phyloP scores from a whole-genome alignment of 176 grass and related monocot genomes.

The Hordeum vulgare region DNA sequence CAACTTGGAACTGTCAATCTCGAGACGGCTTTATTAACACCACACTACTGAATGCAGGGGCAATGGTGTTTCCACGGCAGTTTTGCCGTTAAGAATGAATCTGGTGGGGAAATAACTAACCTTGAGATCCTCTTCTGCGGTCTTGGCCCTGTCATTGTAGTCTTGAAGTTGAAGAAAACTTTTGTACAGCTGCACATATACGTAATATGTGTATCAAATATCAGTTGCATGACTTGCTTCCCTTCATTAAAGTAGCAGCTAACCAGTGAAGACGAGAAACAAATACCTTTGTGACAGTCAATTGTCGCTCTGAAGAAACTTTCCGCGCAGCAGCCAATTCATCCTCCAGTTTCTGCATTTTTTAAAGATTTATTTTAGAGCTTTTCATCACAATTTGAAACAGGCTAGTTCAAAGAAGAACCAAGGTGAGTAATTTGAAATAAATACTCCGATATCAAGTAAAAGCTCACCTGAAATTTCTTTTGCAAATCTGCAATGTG shows the following conservation, averaged over 20 bases:
- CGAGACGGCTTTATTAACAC: background rate
- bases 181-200: slow-evolving; percentile 56
- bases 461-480: slow-evolving; percentile 51
- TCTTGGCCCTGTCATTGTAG: slow-evolving; percentile 60
- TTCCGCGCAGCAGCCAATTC: slow-evolving; percentile 46
- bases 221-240: background rate
- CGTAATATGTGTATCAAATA: background rate
- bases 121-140: slow-evolving; percentile 63
- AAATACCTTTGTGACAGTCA: slow-evolving; percentile 47
- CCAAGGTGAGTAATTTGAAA: background rate
- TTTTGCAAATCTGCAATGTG: slow-evolving; percentile 56
- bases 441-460: slow-evolving; percentile 8
- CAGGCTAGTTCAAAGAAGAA: background rate
- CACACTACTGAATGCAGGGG: background rate
- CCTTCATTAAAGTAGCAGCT: slow-evolving; percentile 9
- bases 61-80: background rate
- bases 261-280: background rate
- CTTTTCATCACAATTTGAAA: background rate
- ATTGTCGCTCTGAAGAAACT: slow-evolving; percentile 59
- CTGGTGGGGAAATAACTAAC: slow-evolving; percentile 23
- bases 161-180: slow-evolving; percentile 68
- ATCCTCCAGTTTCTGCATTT: slow-evolving; percentile 78
- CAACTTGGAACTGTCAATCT: too few species aligned
- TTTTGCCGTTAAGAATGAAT: background rate
- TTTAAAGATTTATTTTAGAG: background rate